Percentiles rank a stretch among this genome's conserved stretches.
Conservation (phyloP, 768 basidiomycete species). For the Lactarius trivialis region DNA sequence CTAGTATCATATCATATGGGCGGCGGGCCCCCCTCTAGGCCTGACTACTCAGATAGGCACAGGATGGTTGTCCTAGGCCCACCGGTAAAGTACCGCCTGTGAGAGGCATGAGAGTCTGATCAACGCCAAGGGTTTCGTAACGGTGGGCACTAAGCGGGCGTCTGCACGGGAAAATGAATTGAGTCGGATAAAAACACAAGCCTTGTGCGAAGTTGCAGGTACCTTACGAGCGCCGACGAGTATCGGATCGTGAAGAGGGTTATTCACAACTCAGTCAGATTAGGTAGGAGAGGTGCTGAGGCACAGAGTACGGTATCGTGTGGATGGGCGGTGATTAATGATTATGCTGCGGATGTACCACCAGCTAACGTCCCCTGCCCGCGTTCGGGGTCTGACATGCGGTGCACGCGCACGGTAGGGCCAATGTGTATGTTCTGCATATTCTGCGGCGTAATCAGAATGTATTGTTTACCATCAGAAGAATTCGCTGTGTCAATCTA, state of each 20-base stretch:
- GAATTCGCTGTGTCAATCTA: slow-evolving; percentile 87
- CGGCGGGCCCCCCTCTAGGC: not conserved
- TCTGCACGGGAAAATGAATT: not conserved
- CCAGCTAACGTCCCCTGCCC: slow-evolving; percentile 45
- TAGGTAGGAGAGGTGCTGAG: not conserved
- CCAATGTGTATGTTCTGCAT: slow-evolving; percentile 70
- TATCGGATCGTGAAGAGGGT: slow-evolving; percentile 1
- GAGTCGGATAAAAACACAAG: not conserved
- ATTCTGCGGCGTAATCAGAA: slow-evolving; percentile 94
- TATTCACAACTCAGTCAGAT: not conserved
- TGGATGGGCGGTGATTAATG: not conserved
- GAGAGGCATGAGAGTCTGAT: not conserved
- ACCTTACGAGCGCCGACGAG: not conserved
- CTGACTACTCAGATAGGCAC: not conserved
- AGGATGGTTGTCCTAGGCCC: not conserved
- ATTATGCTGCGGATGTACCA: slow-evolving; percentile 13
- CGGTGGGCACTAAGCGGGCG: not conserved
- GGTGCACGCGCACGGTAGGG: slow-evolving; percentile 63
- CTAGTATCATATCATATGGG: not conserved
- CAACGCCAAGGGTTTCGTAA: not conserved
- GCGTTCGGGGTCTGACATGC: slow-evolving; percentile 77
- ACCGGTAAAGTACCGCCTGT: too few relatives aligned
- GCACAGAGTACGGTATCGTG: not conserved
- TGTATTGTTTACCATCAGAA: slow-evolving; percentile 85
- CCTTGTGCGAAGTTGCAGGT: not conserved